A percentile compares a stretch with the other conserved stretches of the same genome.
phyloP scores from a whole-genome alignment of 2,329 filamentous ascomycete genomes.

The Diaporthe eres region DNA sequence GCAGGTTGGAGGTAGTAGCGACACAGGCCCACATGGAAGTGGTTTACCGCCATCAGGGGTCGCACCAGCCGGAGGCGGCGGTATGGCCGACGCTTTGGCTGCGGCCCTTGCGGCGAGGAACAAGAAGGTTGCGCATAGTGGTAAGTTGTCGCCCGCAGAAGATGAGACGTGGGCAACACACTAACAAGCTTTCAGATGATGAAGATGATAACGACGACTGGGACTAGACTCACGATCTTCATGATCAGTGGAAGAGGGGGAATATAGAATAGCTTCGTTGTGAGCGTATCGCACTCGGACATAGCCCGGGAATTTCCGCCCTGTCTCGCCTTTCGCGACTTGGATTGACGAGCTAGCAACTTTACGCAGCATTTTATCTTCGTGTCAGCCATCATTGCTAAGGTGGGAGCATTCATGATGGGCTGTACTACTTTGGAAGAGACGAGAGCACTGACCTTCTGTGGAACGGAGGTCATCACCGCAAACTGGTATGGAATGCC shows the following conservation, averaged over 20 bases:
- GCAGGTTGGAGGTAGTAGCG: conserved; percentile 62
- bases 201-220: conserved; percentile 84
- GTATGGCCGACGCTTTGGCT: conserved; percentile 86
- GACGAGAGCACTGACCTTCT: background rate
- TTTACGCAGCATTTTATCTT: conserved; percentile 32
- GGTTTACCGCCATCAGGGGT: conserved; percentile 66
- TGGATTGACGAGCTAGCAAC: conserved; percentile 4
- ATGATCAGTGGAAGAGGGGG: background rate
- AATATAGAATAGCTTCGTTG: background rate
- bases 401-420: background rate
- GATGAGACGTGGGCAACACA: background rate
- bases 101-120: conserved; percentile 86
- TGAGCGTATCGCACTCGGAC: background rate
- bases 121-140: conserved; percentile 93
- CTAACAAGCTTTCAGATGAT: conserved; percentile 71
- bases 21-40: conserved; percentile 66
- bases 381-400: conserved; percentile 2
- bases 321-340: background rate
- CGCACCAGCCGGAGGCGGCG: conserved; percentile 71
- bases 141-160: conserved; percentile 70
- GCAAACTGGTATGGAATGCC: background rate
- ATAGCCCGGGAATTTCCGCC: background rate
- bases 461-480: background rate
- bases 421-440: conserved; percentile 1
- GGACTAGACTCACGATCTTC: conserved; percentile 49